Evolutionary conservation across 1,139 yeast species (phyloP).

Genomic region (Groenewaldozyma sp.): DNA sequence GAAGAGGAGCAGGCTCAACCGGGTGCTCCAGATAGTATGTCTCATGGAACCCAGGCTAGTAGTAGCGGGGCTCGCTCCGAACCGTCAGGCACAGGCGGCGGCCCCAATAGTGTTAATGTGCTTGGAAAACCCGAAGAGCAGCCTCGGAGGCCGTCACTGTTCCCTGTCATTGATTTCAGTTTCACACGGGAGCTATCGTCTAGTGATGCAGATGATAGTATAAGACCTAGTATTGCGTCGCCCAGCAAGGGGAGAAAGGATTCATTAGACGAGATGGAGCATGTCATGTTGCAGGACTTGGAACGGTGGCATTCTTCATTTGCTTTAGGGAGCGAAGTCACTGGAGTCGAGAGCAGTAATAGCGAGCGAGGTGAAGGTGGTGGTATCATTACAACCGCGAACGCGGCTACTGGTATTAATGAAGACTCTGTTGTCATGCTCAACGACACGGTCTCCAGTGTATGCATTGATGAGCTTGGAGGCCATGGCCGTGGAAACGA

Average conservation of each 20-base stretch:
- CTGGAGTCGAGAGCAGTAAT: neutral
- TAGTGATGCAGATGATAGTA: no score
- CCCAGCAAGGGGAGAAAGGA: neutral
- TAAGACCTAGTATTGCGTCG: no score
- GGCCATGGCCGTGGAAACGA: conserved; percentile 12
- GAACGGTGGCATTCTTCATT: neutral
- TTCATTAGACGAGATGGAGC: neutral
- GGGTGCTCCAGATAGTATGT: no score
- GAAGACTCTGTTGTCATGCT: conserved; percentile 6
- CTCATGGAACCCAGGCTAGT: no score
- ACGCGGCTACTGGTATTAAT: neutral
- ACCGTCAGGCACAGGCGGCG: no score
- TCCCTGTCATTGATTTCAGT: conserved; percentile 1
- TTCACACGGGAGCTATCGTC: neutral
- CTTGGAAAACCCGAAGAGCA: no score
- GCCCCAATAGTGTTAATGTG: no score
- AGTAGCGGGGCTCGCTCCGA: no score
- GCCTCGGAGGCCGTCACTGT: neutral
- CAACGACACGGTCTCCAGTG: conserved; percentile 27
- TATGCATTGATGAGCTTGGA: conserved; percentile 25
- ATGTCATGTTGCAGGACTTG: neutral
- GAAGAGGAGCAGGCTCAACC: no score
- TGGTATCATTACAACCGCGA: neutral
- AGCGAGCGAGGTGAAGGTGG: neutral
- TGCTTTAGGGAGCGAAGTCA: neutral